Evolutionary conservation across 805 yeast genomes (phyloP).

Genomic region (Wickerhamiella siamensis): DNA sequence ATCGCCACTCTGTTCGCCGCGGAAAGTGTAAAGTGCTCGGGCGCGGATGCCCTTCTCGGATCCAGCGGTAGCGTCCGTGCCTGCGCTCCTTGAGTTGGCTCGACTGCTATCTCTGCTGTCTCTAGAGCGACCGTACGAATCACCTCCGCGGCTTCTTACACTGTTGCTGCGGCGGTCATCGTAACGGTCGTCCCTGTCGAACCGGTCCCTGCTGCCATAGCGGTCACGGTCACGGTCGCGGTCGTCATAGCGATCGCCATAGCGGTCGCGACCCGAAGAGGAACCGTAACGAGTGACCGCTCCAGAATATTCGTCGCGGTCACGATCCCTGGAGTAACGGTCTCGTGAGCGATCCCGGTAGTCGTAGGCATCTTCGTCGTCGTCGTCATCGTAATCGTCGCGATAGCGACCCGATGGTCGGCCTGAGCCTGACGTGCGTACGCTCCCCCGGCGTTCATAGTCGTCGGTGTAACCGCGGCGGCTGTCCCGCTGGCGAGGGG

Average conservation of each 20-base stretch:
- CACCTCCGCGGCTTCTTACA: constrained; percentile 3
- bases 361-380: constrained; percentile 6
- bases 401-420: constrained; percentile 13
- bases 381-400: constrained; percentile 18
- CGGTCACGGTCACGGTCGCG: constrained; percentile 16
- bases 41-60: constrained; percentile 51
- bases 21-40: constrained; percentile 74
- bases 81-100: too few species aligned
- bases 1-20: constrained; percentile 90
- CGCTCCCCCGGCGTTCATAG: constrained; percentile 3
- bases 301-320: constrained; percentile 24
- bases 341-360: constrained; percentile 11
- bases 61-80: constrained; percentile 5
- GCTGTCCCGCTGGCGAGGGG: constrained; percentile 18
- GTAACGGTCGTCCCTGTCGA: too few species aligned
- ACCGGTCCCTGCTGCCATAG: constrained; percentile 3
- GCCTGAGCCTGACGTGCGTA: background rate
- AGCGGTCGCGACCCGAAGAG: constrained; percentile 36
- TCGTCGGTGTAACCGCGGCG: constrained; percentile 9
- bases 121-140: background rate
- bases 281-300: constrained; percentile 24
- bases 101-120: background rate
- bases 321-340: constrained; percentile 15
- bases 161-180: constrained; percentile 4
- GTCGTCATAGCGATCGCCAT: constrained; percentile 31